Conservation (phyloP, 2,329 filamentous ascomycete species). For the Blumeria hordei region DNA sequence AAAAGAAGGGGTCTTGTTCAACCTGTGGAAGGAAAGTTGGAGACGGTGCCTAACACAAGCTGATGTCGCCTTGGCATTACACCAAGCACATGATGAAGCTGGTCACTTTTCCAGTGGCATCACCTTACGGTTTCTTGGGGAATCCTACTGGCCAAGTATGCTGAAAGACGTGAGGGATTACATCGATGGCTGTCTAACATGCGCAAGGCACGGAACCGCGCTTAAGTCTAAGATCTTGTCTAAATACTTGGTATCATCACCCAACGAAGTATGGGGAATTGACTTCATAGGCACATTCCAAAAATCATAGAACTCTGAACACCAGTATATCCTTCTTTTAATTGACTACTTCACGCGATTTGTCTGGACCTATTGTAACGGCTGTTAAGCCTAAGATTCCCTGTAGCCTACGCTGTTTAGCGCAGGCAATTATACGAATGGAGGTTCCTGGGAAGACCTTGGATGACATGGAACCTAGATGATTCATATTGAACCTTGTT, state of each 20-base stretch:
- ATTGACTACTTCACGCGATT: constrained; percentile 2
- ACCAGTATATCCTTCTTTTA: not conserved
- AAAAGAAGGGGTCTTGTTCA: no score
- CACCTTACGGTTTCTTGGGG: not conserved
- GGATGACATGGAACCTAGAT: no score
- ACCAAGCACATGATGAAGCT: no score
- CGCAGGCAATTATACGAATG: no score
- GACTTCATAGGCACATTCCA: not conserved
- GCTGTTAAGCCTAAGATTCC: no score
- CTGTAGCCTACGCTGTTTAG: no score
- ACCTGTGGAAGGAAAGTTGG: no score
- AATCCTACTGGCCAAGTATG: not conserved
- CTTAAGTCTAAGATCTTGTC: not conserved
- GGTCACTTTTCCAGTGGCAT: no score
- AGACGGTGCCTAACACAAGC: no score
- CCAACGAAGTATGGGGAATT: not conserved
- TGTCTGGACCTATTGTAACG: not conserved
- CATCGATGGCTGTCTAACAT: not conserved
- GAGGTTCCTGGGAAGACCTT: no score
- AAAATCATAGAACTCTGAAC: not conserved
- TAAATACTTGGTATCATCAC: not conserved
- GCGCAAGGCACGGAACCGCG: not conserved
- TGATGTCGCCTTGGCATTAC: no score
- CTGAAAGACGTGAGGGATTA: not conserved
- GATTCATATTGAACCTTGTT: no score